These are phyloP conservation scores for Penicillium silybi DNA, from an alignment of 495 filamentous ascomycete species.

Conservation along the genomic window DNA sequence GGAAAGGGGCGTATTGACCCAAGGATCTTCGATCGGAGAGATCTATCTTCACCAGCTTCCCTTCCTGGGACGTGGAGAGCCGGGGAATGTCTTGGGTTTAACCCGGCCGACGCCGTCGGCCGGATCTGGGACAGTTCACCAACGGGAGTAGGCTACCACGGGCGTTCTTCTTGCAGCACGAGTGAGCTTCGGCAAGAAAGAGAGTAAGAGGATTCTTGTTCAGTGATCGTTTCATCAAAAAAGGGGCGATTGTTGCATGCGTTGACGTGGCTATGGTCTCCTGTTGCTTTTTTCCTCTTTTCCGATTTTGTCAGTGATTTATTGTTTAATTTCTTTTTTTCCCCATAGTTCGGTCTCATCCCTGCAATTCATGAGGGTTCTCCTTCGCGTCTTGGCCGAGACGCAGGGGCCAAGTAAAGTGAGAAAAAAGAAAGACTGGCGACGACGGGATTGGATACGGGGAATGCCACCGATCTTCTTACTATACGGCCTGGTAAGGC, in stretches of 20 bases:
- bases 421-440: neutral
- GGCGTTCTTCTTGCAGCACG: neutral
- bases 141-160: neutral
- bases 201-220: neutral
- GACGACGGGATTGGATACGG: neutral
- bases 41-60: constrained; percentile 1
- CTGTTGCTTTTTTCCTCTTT: neutral
- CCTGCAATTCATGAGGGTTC: neutral
- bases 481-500: constrained; percentile 1
- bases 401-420: constrained; percentile 1
- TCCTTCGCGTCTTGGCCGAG: neutral
- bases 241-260: neutral
- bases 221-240: neutral
- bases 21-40: constrained; percentile 8
- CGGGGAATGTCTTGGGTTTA: constrained; percentile 1
- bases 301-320: neutral
- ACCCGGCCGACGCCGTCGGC: constrained; percentile 1
- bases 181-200: neutral
- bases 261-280: neutral
- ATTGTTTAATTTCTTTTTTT: neutral
- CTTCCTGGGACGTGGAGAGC: neutral
- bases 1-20: neutral
- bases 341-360: neutral
- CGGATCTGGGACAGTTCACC: neutral
- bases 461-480: constrained; percentile 4